Evolutionary conservation across 805 yeast genomes (phyloP).

Genomic region (Clavispora asparagi): DNA sequence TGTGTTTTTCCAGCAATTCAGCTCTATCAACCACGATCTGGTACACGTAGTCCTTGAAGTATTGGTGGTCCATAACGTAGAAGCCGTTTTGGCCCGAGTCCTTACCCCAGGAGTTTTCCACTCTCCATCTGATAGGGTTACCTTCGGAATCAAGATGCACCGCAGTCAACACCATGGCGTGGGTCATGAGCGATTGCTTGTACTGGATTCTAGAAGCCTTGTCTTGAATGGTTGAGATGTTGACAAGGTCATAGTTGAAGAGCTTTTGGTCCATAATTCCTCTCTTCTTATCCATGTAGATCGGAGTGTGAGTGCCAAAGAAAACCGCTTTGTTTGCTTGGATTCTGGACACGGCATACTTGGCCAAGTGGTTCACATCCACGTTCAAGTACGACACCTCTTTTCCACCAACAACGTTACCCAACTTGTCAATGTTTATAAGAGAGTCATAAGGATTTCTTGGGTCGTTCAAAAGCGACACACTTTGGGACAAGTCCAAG

Average conservation of each 20-base stretch:
- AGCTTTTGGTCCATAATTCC: slow-evolving; percentile 17
- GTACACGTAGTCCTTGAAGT: slow-evolving; percentile 69
- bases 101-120: slow-evolving; percentile 76
- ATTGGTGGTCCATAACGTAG: slow-evolving; percentile 67
- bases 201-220: slow-evolving; percentile 16
- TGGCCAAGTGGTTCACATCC: slow-evolving; percentile 10
- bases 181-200: slow-evolving; percentile 19
- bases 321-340: slow-evolving; percentile 14
- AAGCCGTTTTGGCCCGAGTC: slow-evolving; percentile 64
- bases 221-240: slow-evolving; percentile 10
- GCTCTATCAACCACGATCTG: slow-evolving; percentile 50
- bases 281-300: slow-evolving; percentile 17
- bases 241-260: slow-evolving; percentile 13
- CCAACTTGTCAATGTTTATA: slow-evolving; percentile 14
- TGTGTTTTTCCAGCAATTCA: slow-evolving; percentile 22
- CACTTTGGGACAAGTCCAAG: slow-evolving; percentile 8
- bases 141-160: slow-evolving; percentile 30
- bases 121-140: slow-evolving; percentile 62
- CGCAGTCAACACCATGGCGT: slow-evolving; percentile 18
- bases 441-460: slow-evolving; percentile 13
- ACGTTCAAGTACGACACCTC: slow-evolving; percentile 16
- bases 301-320: slow-evolving; percentile 18
- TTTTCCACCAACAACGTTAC: slow-evolving; percentile 15
- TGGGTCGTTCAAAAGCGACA: slow-evolving; percentile 18
- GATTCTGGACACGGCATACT: slow-evolving; percentile 13